Evolutionary conservation across 352 stramenopile species (phyloP).

Genomic region (Phytophthora sp.): DNA sequence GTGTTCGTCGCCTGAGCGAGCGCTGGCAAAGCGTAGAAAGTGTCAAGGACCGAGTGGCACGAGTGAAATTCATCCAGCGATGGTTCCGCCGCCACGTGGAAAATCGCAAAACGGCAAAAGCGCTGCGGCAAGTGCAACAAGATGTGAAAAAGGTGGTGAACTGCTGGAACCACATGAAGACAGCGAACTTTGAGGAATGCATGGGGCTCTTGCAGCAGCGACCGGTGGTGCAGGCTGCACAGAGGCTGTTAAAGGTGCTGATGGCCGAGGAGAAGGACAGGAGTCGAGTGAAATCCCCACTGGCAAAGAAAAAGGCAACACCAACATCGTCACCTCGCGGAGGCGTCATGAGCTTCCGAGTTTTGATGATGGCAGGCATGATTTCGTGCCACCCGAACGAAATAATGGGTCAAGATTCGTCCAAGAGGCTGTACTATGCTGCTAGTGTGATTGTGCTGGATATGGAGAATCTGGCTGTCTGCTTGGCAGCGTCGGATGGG

Average conservation of each 20-base stretch:
- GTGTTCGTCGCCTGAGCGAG: slow-evolving; percentile 53
- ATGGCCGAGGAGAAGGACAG: slow-evolving; percentile 28
- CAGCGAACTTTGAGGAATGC: slow-evolving; percentile 56
- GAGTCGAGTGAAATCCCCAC: neutral
- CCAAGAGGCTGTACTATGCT: slow-evolving; percentile 50
- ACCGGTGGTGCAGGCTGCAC: slow-evolving; percentile 52
- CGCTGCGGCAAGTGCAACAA: slow-evolving; percentile 40
- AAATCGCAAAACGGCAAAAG: slow-evolving; percentile 44
- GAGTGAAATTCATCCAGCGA: slow-evolving; percentile 77
- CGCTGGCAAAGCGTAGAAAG: slow-evolving; percentile 77
- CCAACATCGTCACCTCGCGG: slow-evolving; percentile 13
- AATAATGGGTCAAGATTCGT: slow-evolving; percentile 64
- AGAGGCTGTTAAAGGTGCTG: slow-evolving; percentile 63
- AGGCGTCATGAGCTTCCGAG: slow-evolving; percentile 51
- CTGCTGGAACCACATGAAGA: slow-evolving; percentile 52
- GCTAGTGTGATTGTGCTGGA: slow-evolving; percentile 46
- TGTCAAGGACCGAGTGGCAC: slow-evolving; percentile 64
- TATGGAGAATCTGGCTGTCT: slow-evolving; percentile 44
- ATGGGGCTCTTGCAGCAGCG: slow-evolving; percentile 72
- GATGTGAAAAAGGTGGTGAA: slow-evolving; percentile 49
- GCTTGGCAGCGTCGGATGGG: slow-evolving; percentile 34
- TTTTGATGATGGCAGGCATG: slow-evolving; percentile 80
- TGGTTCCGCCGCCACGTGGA: slow-evolving; percentile 68
- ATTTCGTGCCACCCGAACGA: slow-evolving; percentile 66
- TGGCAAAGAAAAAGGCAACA: slow-evolving; percentile 9